These are phyloP conservation scores for Boletellus emodensis DNA, from an alignment of 768 basidiomycete species.

Conservation along the genomic window DNA sequence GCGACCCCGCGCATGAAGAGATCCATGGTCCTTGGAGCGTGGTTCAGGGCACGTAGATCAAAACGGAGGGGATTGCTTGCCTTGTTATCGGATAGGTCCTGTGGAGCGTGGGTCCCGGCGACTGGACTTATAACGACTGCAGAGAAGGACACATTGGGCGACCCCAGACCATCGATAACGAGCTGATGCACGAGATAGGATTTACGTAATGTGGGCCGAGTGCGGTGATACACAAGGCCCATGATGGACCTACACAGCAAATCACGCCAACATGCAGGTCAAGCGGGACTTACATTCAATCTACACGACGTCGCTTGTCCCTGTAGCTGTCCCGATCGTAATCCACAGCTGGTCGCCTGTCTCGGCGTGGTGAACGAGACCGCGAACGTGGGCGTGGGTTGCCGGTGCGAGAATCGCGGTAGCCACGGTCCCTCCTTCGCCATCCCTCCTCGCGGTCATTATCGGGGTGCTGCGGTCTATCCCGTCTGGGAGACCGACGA, in stretches of 20 bases:
- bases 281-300: conserved; percentile 34
- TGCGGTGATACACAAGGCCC: conserved; percentile 9
- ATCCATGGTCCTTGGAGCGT: conserved; percentile 26
- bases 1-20: conserved; percentile 33
- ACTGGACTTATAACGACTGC: conserved; percentile 15
- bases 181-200: neutral
- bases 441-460: conserved; percentile 20
- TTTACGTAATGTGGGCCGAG: neutral
- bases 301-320: conserved; percentile 57
- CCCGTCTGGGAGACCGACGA: conserved; percentile 24
- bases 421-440: conserved; percentile 14
- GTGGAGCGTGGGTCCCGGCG: neutral
- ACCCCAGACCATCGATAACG: conserved; percentile 16
- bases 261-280: neutral
- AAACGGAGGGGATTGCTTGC: conserved; percentile 16
- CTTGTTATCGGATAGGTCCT: conserved; percentile 11
- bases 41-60: neutral
- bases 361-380: conserved; percentile 32
- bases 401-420: conserved; percentile 15
- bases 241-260: conserved; percentile 1
- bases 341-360: conserved; percentile 23
- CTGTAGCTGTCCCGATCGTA: conserved; percentile 34
- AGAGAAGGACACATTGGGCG: neutral
- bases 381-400: conserved; percentile 28
- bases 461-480: conserved; percentile 23